A percentile compares a stretch with the other conserved stretches of the same genome.
These are phyloP conservation scores for Chlamydomonas sphaeroides DNA, from an alignment of 139 green algal species.

Conservation along the genomic window DNA sequence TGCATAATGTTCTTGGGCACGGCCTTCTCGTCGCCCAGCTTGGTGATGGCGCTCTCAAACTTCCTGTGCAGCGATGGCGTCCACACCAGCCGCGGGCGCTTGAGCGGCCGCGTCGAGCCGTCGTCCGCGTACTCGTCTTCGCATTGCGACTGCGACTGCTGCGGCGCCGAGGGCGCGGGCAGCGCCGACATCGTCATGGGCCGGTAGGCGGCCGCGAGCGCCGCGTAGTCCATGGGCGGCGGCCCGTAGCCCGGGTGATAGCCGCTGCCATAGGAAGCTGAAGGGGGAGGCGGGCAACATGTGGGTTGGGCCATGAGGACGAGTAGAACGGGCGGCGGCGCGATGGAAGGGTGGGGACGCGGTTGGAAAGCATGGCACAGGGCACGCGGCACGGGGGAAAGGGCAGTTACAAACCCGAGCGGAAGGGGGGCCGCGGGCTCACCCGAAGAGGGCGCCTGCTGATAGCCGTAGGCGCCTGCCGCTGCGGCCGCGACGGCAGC, in stretches of 20 bases:
- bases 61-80: constrained; percentile 88
- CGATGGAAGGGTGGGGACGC: no score
- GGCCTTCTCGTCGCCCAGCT: constrained; percentile 77
- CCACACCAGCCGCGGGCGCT: constrained; percentile 89
- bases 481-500: constrained; percentile 14
- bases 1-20: constrained; percentile 94
- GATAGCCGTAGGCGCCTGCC: constrained; percentile 19
- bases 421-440: no score
- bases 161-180: neutral
- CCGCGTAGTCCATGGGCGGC: neutral
- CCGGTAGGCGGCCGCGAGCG: constrained; percentile 6
- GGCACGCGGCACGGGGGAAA: no score
- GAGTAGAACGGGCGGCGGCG: no score
- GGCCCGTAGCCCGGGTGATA: neutral
- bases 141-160: neutral
- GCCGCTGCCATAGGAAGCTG: neutral
- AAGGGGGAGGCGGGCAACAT: neutral
- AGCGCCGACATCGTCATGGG: neutral
- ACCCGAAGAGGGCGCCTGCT: no score
- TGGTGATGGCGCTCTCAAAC: constrained; percentile 86
- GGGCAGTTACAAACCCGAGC: no score
- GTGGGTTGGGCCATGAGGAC: neutral
- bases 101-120: constrained; percentile 58
- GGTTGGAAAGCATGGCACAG: no score
- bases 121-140: constrained; percentile 45